phyloP scores from a whole-genome alignment of 352 stramenopile genomes.

The Pythium phragmitis region DNA sequence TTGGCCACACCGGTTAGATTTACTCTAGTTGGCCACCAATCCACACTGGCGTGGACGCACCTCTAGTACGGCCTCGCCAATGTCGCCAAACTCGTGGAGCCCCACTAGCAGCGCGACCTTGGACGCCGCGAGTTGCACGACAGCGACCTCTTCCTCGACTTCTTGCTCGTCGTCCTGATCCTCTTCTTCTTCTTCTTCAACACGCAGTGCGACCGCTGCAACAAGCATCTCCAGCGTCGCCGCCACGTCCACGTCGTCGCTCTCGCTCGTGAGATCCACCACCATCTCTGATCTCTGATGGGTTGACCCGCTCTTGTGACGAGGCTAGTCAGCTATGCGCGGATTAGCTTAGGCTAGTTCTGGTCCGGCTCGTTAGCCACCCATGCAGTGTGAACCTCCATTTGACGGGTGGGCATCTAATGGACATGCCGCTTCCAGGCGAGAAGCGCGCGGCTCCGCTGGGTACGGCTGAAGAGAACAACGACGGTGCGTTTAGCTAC shows the following conservation, averaged over 20 bases:
- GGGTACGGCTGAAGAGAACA: background rate
- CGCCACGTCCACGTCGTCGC: conserved; percentile 5
- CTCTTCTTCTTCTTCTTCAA: background rate
- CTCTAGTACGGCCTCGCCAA: conserved; percentile 47
- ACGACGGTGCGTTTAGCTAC: conserved; percentile 3
- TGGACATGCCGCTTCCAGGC: conserved; percentile 18
- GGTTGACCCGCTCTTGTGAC: background rate
- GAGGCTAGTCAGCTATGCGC: no score
- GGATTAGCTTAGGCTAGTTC: no score
- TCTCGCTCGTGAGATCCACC: conserved; percentile 4
- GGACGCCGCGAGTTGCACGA: conserved; percentile 67
- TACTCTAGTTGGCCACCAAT: no score
- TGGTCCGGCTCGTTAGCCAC: no score
- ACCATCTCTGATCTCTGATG: background rate
- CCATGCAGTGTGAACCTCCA: no score
- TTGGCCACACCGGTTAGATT: background rate
- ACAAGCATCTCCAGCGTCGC: background rate
- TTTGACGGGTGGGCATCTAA: no score
- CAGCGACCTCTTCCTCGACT: background rate
- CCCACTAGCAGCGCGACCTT: conserved; percentile 68
- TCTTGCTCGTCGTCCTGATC: background rate
- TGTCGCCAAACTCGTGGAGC: conserved; percentile 70
- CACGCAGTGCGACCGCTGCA: background rate
- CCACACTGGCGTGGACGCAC: conserved; percentile 12
- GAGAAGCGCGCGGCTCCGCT: conserved; percentile 13